Conservation (phyloP, 1,284 basidiomycete species). For the Cronartium ribicola region DNA sequence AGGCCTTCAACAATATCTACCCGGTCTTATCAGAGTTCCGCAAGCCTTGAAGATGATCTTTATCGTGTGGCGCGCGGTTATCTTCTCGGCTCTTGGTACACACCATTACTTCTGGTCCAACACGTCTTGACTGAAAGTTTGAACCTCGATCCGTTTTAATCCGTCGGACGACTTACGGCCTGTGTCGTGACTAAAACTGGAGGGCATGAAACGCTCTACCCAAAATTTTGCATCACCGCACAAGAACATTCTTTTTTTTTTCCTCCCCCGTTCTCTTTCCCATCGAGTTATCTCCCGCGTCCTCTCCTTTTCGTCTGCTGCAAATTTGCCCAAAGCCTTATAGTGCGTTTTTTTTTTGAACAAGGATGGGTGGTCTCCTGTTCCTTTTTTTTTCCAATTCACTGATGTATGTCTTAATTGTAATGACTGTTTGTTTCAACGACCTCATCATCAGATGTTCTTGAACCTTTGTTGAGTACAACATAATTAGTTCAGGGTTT, state of each 20-base stretch:
- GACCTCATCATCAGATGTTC: no score
- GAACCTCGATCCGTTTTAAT: no score
- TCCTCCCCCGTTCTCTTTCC: not conserved
- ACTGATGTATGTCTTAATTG: no score
- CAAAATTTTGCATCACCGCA: not conserved
- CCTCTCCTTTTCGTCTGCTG: constrained; percentile 9
- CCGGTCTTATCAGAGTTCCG: constrained; percentile 55
- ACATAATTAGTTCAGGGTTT: no score
- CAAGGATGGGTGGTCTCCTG: not conserved
- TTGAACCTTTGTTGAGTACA: no score
- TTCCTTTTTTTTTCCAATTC: not conserved
- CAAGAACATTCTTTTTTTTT: constrained; percentile 2
- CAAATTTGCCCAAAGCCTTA: not conserved
- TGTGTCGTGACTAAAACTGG: no score
- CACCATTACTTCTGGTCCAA: not conserved
- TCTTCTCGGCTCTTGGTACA: not conserved
- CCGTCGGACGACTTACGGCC: no score
- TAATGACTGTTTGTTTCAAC: no score
- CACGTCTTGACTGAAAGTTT: not conserved
- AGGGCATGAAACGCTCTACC: not conserved
- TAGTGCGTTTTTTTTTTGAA: not conserved
- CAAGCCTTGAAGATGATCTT: constrained; percentile 36
- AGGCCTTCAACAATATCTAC: constrained; percentile 98
- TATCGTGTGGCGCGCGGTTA: not conserved
- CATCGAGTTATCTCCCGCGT: not conserved